Evolutionary conservation across 495 filamentous ascomycete species (phyloP).

Genomic region (Haplographium delicatum): DNA sequence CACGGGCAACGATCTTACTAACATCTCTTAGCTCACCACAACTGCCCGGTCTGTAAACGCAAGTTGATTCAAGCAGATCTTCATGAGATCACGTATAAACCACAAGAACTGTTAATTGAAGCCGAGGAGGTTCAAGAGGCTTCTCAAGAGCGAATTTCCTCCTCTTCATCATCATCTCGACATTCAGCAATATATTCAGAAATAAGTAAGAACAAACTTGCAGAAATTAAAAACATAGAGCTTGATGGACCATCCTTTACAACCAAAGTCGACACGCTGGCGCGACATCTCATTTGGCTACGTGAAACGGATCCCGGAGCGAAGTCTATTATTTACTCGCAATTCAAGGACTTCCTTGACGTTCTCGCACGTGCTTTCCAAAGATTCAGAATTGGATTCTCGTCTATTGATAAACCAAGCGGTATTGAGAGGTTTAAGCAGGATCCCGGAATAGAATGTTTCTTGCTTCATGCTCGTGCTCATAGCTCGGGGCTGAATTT

Average conservation of each 20-base stretch:
- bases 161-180: slow-evolving; percentile 11
- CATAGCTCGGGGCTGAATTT: slow-evolving; percentile 86
- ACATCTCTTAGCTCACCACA: slow-evolving; percentile 42
- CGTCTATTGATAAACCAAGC: slow-evolving; percentile 53
- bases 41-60: slow-evolving; percentile 75
- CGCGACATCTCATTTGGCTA: slow-evolving; percentile 79
- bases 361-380: slow-evolving; percentile 63
- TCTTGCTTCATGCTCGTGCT: slow-evolving; percentile 81
- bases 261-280: slow-evolving; percentile 82
- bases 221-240: slow-evolving; percentile 78
- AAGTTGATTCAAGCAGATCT: slow-evolving; percentile 57
- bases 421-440: slow-evolving; percentile 71
- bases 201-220: slow-evolving; percentile 62
- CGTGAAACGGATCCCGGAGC: slow-evolving; percentile 77
- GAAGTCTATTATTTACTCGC: slow-evolving; percentile 88
- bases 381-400: slow-evolving; percentile 63
- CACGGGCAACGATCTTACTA: not conserved
- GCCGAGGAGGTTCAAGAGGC: slow-evolving; percentile 44
- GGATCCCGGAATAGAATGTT: slow-evolving; percentile 72
- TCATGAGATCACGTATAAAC: slow-evolving; percentile 79
- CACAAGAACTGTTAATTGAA: slow-evolving; percentile 61
- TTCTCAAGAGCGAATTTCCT: slow-evolving; percentile 4
- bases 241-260: slow-evolving; percentile 67
- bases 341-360: slow-evolving; percentile 76
- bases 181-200: slow-evolving; percentile 63